Base-by-base conservation (phyloP, 768 basidiomycete genomes). In the Galerina marginata region DNA sequence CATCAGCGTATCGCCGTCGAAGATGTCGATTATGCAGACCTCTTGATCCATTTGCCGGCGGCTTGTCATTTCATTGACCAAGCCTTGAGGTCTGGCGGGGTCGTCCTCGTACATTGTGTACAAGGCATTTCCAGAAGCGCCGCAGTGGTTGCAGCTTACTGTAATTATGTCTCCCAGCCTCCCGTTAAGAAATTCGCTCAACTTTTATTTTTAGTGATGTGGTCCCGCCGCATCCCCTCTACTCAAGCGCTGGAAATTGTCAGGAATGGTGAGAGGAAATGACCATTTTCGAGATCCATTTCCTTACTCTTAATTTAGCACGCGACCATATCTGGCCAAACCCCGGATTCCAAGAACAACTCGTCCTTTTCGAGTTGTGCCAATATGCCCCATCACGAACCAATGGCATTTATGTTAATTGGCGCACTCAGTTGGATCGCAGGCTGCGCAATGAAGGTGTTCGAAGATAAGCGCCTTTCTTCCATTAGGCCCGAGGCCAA, bases 271-370 rank as follows among this genome's bases (percentile, higher is more conserved):
- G 70, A 39, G 60, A 20, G 33, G 23, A 36, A 61, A 75, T 59
- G 64, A 9, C 40, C 10, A 16, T 23, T 37, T 37, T 47, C 37
- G 44, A 59, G 25, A 55, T 25, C 53, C 40, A n/a, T 49, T 56
- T 37, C 47, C 58, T 59, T 11, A 59, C 20, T 29, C 16, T 58
- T 38, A 6, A 36, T 62, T 52, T 65, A 91, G 90, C 84, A 49
- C 87, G 90, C 50, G 86, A 90, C 72, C 88, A 91, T 67, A 89
- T 91, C 54, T 91, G 90, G 89, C 83, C 86, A 61, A 89, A 86
- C 62, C 83, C 88, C n/a, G 90, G 90, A 45, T 91, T 92, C 72
- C 86, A 89, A 58, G 88, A 91, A 74, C 90, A 92, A 65, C 82
- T 92, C 26, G 86, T 90, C 37, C 76, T 92, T 48, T 92, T 90